These are phyloP conservation scores for Aspergillus cejpii DNA, from an alignment of 2,329 filamentous ascomycete genomes.

Conservation along the genomic window DNA sequence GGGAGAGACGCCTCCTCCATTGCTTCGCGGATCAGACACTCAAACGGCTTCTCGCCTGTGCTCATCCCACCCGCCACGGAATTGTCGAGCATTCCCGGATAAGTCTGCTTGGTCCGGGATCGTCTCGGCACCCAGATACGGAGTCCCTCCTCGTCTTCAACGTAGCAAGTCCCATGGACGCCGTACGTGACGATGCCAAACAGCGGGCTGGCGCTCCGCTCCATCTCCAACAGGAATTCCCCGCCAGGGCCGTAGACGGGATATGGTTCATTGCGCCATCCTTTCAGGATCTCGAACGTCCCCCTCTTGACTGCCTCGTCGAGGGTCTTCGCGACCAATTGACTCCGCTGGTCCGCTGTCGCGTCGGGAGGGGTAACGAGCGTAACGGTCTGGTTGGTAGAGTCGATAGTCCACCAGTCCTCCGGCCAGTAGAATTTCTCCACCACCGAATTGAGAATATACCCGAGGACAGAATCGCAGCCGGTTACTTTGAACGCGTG, in stretches of 20 bases:
- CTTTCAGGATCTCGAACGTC: conserved; percentile 65
- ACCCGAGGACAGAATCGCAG: conserved; percentile 57
- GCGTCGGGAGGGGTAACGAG: conserved; percentile 51
- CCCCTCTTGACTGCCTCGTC: conserved; percentile 61
- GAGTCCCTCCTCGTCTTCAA: conserved; percentile 52
- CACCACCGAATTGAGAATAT: conserved; percentile 48
- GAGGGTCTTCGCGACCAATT: conserved; percentile 52
- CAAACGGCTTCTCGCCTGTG: conserved; percentile 71
- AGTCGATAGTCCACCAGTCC: conserved; percentile 55
- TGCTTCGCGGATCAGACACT: conserved; percentile 76
- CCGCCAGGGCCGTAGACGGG: conserved; percentile 62
- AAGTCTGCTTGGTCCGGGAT: conserved; percentile 73
- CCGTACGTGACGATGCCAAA: conserved; percentile 74
- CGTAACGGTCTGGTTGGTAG: conserved; percentile 54
- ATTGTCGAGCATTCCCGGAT: conserved; percentile 88
- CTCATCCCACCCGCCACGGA: conserved; percentile 82
- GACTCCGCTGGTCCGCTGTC: conserved; percentile 58
- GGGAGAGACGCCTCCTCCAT: conserved; percentile 82
- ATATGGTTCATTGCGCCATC: conserved; percentile 77
- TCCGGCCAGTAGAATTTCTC: conserved; percentile 46
- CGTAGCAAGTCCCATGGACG: conserved; percentile 72
- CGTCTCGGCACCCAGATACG: conserved; percentile 80
- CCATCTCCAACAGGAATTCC: conserved; percentile 62
- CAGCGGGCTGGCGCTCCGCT: conserved; percentile 66
- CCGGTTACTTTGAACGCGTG: conserved; percentile 61